These are phyloP conservation scores for Leishmania gerbilli DNA, from an alignment of 208 protist species.

Conservation along the genomic window DNA sequence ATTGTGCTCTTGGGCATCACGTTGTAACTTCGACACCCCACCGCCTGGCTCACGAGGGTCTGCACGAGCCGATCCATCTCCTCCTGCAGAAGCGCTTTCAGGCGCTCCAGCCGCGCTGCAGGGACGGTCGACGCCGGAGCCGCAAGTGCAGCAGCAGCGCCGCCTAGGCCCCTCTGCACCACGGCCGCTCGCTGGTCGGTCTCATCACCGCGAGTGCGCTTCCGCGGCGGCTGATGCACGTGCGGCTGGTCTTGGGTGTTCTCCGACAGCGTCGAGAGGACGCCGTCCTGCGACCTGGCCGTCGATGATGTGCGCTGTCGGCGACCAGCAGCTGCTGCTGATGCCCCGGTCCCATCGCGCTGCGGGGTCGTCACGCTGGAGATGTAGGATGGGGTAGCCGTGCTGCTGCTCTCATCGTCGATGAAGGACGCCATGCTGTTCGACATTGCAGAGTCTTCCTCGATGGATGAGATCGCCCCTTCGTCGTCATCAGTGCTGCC, in stretches of 20 bases:
- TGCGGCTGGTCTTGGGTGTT: not conserved
- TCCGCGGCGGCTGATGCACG: conserved; percentile 5
- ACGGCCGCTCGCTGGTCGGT: not conserved
- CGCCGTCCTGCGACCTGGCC: not conserved
- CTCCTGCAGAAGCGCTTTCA: conserved; percentile 51
- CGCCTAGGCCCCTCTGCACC: not conserved
- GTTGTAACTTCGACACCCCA: conserved; percentile 83
- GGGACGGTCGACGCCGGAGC: conserved; percentile 38
- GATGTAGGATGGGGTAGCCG: conserved; percentile 10
- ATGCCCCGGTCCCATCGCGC: not conserved
- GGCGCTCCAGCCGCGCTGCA: conserved; percentile 46
- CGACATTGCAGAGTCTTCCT: conserved; percentile 1
- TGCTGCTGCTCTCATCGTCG: conserved; percentile 25
- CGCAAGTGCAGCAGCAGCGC: not conserved
- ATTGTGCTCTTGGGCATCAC: conserved; percentile 87
- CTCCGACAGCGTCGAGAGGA: not conserved
- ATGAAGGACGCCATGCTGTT: conserved; percentile 30
- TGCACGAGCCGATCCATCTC: conserved; percentile 78
- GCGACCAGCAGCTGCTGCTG: not conserved
- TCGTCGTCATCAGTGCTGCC: conserved; percentile 10
- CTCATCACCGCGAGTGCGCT: conserved; percentile 23
- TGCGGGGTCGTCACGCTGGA: conserved; percentile 16
- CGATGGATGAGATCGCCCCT: conserved; percentile 8
- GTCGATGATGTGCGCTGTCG: not conserved
- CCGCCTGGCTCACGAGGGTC: conserved; percentile 67